Conservation (phyloP, 2,329 filamentous ascomycete species). For the Cladosporium austrohemisphaericum region DNA sequence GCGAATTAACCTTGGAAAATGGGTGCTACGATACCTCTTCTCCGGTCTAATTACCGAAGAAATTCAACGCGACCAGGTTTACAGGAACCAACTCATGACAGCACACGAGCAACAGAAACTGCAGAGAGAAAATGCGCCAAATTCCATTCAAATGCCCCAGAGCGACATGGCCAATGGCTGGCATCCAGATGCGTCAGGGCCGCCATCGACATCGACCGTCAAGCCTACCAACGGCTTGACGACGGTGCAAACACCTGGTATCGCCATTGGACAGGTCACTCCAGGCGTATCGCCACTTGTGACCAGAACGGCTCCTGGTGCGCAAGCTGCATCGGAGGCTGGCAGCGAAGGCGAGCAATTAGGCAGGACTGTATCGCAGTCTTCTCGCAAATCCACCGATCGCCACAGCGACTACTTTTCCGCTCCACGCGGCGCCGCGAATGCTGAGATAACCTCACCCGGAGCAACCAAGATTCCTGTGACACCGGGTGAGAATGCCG, state of each 20-base stretch:
- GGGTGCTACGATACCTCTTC: constrained; percentile 91
- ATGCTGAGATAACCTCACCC: constrained; percentile 36
- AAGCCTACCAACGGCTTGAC: constrained; percentile 61
- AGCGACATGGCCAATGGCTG: constrained; percentile 42
- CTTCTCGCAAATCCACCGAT: constrained; percentile 56
- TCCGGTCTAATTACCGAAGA: constrained; percentile 85
- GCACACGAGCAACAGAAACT: constrained; percentile 56
- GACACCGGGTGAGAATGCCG: constrained; percentile 29
- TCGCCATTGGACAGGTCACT: constrained; percentile 64
- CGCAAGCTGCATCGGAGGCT: background rate
- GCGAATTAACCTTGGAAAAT: constrained; percentile 94
- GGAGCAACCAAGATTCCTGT: constrained; percentile 25
- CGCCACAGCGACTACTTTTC: constrained; percentile 73
- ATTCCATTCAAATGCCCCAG: constrained; percentile 56
- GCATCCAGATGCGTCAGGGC: constrained; percentile 36
- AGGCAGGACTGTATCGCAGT: constrained; percentile 54
- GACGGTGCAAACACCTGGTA: constrained; percentile 66
- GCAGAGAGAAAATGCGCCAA: constrained; percentile 57
- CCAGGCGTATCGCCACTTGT: constrained; percentile 32
- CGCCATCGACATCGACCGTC: constrained; percentile 47
- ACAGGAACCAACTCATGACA: constrained; percentile 66
- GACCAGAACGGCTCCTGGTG: constrained; percentile 37
- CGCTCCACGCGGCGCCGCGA: constrained; percentile 50
- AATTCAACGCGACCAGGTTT: constrained; percentile 71
- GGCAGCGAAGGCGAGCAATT: constrained; percentile 39